Percentiles rank a stretch among this genome's conserved stretches.
phyloP scores from a whole-genome alignment of 1,139 yeast genomes.

The Keqinozyma sinolaborantium region DNA sequence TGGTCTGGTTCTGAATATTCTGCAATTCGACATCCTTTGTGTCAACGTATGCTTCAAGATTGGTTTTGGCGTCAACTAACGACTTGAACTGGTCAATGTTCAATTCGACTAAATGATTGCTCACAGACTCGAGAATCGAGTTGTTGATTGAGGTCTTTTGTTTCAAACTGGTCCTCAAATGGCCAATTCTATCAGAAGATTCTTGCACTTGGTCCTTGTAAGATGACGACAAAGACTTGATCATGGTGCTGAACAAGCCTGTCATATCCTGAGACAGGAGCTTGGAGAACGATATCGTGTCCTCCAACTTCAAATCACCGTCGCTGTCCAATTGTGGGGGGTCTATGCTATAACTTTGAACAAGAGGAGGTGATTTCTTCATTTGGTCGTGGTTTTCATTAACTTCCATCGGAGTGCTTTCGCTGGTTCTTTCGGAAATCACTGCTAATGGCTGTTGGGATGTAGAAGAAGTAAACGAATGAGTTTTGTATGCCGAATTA shows the following conservation, averaged over 20 bases:
- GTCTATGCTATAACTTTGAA: constrained; percentile 20
- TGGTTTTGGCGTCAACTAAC: constrained; percentile 25
- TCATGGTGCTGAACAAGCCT: constrained; percentile 37
- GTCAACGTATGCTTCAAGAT: constrained; percentile 18
- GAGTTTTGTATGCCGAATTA: constrained; percentile 13
- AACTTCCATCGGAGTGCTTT: constrained; percentile 24
- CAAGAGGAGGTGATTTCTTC: constrained; percentile 10
- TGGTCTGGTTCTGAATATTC: constrained; percentile 14
- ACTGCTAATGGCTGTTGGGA: constrained; percentile 33
- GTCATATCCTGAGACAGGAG: constrained; percentile 32
- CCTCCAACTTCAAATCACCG: constrained; percentile 19
- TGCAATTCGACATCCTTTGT: constrained; percentile 11
- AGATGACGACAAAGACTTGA: constrained; percentile 42
- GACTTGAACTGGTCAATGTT: constrained; percentile 23
- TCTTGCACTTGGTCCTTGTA: constrained; percentile 24
- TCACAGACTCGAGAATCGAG: constrained; percentile 13
- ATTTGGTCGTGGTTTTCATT: constrained; percentile 3
- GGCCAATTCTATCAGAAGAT: constrained; percentile 13
- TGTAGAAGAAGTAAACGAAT: constrained; percentile 8
- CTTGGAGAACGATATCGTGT: constrained; percentile 6
- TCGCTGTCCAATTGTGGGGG: constrained; percentile 34
- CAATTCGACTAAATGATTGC: constrained; percentile 14
- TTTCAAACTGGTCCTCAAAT: constrained; percentile 2
- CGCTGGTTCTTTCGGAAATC: constrained; percentile 34
- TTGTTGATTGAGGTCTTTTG: constrained; percentile 17